Evolutionary conservation across 2,329 filamentous ascomycete species (phyloP), one percentile per base, ranked within the genome.

Genomic region (Lachnellula occidentalis): DNA sequence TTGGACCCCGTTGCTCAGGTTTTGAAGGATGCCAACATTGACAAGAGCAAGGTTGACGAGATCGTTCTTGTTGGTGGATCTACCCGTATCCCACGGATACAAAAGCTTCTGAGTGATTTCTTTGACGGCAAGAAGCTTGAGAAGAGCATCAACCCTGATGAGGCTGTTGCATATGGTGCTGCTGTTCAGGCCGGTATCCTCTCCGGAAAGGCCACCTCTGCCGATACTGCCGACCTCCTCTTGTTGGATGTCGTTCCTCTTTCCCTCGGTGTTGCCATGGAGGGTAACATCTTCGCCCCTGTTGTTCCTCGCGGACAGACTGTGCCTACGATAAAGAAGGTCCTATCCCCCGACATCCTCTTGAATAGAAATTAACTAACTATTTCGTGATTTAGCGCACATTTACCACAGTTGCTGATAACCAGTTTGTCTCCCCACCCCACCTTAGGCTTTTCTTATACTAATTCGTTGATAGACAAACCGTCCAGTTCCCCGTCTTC

Each of bases 51-150:
- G 71, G 92, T 99, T 69, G 91, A 97, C 73, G 94, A 99, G 83
- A 96, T 99, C 65, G 94, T 99, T 69, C 88, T 99, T 70, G 94
- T 99, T 71, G 94, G 94, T 85, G 94, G 94, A 68, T 96, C 92
- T 62, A 99, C 94, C 71, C 94, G 94, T 90, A 99, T 99, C 68
- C 94, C 94, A 71, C 86, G 87, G 74, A 95, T 99, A 75, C 94
- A 99, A 87, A 97, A 97, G 85, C 88, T 99, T 65, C 86, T 99
- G 66, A 92, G 87, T 79, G 94, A 99, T 78, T 96, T 92, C 85
- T 99, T 99, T 80, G 89, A 95, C 74, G 92, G 92, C 78, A 99
- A 99, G 90, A 96, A 99, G 88, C 90, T 96, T 66, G 92, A 97
- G 85, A 97, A 96, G 83, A 94, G 89, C 82, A 97, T 97, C 81